phyloP scores from a whole-genome alignment of 2,329 filamentous ascomycete species.

The Diaporthe longicolla region DNA sequence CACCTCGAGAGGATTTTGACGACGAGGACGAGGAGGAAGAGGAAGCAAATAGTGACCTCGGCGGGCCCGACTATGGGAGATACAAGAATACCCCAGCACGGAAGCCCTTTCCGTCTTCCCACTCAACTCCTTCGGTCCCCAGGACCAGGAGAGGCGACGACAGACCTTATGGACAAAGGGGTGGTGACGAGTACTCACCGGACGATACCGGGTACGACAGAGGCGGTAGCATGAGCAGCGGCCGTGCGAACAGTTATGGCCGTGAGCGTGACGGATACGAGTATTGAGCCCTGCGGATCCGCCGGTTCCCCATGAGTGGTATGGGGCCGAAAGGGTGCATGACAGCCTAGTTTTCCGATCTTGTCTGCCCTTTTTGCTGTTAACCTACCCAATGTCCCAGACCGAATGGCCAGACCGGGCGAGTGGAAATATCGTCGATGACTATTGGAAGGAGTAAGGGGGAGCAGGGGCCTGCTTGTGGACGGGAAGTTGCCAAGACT shows the following conservation, averaged over 20 bases:
- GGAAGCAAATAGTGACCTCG: neutral
- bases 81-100: neutral
- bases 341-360: neutral
- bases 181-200: neutral
- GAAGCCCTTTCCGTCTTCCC: neutral
- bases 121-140: neutral
- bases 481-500: neutral
- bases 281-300: neutral
- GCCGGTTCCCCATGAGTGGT: neutral
- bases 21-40: neutral
- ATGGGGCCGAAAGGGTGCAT: neutral
- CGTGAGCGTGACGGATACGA: neutral
- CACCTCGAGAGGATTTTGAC: neutral
- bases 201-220: constrained; percentile 15
- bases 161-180: neutral
- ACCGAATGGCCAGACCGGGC: constrained; percentile 6
- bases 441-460: constrained; percentile 25
- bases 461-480: neutral
- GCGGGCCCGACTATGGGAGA: neutral
- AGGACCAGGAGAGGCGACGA: neutral
- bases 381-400: neutral
- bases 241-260: constrained; percentile 27
- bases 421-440: constrained; percentile 8
- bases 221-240: constrained; percentile 16
- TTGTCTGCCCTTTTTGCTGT: neutral